Percentiles rank a stretch among this genome's conserved stretches.
Evolutionary conservation across 106 monocot genomes (phyloP).

Genomic region (Amphibolis antarctica): DNA sequence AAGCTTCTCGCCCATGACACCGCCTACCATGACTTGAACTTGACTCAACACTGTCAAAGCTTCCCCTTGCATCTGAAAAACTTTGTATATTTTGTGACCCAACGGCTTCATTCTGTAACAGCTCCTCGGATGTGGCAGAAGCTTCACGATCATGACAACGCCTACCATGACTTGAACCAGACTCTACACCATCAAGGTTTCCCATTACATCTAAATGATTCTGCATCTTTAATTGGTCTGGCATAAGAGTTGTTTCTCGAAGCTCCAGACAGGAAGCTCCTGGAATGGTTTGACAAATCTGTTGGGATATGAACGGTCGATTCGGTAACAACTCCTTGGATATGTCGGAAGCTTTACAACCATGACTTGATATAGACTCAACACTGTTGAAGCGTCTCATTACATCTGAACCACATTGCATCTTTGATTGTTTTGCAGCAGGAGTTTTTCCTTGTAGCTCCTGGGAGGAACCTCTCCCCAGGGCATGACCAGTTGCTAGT

Average conservation of each 20-base stretch:
- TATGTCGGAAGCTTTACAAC: conserved; percentile 1
- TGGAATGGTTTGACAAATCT: too few relatives aligned
- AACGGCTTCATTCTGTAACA: too few relatives aligned
- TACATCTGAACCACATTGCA: too few relatives aligned
- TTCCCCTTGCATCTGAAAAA: background rate
- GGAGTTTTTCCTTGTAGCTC: too few relatives aligned
- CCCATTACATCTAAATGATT: too few relatives aligned
- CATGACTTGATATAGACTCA: background rate
- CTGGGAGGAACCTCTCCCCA: background rate
- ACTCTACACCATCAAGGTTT: too few relatives aligned
- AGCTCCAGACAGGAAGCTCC: too few relatives aligned
- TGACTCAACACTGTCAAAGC: background rate
- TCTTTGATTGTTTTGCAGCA: too few relatives aligned
- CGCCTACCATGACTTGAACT: background rate
- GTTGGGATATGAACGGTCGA: too few relatives aligned
- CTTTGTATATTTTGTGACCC: background rate
- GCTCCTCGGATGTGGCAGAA: background rate
- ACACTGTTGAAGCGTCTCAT: background rate
- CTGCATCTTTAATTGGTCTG: too few relatives aligned
- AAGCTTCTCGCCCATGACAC: background rate
- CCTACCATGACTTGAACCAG: too few relatives aligned
- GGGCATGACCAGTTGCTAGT: background rate
- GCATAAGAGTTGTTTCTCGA: too few relatives aligned
- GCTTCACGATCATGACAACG: background rate
- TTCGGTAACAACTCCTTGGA: background rate